Conservation (phyloP, 805 yeast genomes). For the Peterozyma xylosa region DNA sequence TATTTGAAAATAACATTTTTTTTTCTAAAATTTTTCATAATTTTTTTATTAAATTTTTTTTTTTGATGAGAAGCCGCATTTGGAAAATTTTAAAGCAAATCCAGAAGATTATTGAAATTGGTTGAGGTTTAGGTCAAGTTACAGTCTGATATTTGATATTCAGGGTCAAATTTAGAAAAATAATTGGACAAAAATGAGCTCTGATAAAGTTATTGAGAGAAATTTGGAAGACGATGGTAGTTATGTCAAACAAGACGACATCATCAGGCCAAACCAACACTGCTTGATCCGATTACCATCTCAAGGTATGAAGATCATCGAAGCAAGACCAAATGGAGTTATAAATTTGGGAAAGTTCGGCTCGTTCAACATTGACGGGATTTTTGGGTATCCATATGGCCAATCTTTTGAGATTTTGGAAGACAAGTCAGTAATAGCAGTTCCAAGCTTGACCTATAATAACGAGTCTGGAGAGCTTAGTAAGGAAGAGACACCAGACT, state of each 20-base stretch:
- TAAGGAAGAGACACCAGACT: conserved; percentile 23
- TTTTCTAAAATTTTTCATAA: not conserved
- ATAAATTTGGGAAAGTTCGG: conserved; percentile 91
- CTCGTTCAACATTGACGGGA: conserved; percentile 61
- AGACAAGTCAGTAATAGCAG: conserved; percentile 42
- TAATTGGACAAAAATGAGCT: no score
- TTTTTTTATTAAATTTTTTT: not conserved
- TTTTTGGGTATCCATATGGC: conserved; percentile 80
- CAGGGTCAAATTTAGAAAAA: no score
- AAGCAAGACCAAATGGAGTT: conserved; percentile 49
- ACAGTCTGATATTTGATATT: no score
- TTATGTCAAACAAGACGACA: no score
- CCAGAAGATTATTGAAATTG: no score
- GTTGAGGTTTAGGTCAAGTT: no score
- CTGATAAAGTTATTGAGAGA: no score
- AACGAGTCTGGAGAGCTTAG: conserved; percentile 20
- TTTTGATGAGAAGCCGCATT: not conserved
- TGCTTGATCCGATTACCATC: conserved; percentile 77
- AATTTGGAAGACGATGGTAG: no score
- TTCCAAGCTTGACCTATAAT: conserved; percentile 29
- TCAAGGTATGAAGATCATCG: conserved; percentile 66
- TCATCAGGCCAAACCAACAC: conserved; percentile 24
- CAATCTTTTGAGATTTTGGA: conserved; percentile 80
- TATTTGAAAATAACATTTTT: not conserved
- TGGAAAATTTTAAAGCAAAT: conserved; percentile 1